phyloP scores from a whole-genome alignment of 2,329 filamentous ascomycete genomes.

The Didymosphaeria variabile region DNA sequence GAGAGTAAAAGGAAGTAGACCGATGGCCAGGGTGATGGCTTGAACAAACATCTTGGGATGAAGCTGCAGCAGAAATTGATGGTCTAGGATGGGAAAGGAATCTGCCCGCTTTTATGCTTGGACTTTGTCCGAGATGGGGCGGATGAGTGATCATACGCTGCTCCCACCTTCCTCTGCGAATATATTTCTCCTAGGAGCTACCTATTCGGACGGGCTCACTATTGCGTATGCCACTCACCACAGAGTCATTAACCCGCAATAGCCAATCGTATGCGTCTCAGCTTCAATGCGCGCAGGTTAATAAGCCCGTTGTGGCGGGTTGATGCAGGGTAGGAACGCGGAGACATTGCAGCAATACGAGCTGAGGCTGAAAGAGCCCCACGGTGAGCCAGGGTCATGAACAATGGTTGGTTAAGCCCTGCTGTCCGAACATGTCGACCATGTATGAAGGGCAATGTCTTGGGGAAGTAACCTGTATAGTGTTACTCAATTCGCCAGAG shows the following conservation, averaged over 20 bases:
- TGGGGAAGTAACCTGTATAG: neutral
- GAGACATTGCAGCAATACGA: conserved; percentile 5
- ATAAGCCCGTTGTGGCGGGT: neutral
- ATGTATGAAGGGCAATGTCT: neutral
- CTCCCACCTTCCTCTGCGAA: neutral
- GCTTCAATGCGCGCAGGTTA: neutral
- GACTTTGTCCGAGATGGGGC: neutral
- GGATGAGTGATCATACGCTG: neutral
- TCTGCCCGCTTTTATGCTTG: neutral
- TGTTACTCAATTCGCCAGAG: neutral
- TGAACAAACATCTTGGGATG: neutral
- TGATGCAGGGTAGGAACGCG: neutral
- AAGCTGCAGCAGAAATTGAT: neutral
- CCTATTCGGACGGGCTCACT: neutral
- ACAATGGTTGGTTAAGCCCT: neutral
- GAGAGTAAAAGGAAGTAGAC: neutral
- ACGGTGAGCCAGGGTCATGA: neutral
- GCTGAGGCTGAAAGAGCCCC: neutral
- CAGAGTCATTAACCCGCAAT: neutral
- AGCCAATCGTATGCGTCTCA: neutral
- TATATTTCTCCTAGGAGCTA: neutral
- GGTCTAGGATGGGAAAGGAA: neutral
- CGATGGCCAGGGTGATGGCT: neutral
- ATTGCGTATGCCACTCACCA: neutral
- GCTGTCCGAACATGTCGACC: neutral